These are phyloP conservation scores for Ganoderma resinaceum DNA, from an alignment of 1,284 basidiomycete genomes.

Conservation along the genomic window DNA sequence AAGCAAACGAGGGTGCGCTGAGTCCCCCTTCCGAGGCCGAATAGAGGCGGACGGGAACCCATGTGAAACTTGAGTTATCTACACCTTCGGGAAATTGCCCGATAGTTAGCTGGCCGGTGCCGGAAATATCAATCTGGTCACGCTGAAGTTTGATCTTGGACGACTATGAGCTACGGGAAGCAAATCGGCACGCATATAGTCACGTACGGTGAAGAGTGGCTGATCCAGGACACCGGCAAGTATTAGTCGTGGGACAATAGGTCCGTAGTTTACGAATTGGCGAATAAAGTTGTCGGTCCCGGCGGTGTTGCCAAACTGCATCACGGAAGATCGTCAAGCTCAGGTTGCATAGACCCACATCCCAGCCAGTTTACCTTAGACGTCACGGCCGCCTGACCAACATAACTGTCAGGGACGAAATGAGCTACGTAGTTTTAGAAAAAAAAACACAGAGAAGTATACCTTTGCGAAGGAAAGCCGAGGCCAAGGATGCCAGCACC, in stretches of 20 bases:
- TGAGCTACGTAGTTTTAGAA: background rate
- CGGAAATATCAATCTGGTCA: constrained; percentile 46
- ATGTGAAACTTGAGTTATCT: constrained; percentile 48
- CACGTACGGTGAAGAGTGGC: constrained; percentile 52
- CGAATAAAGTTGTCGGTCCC: constrained; percentile 50
- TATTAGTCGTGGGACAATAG: constrained; percentile 53
- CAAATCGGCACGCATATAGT: background rate
- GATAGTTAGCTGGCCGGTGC: constrained; percentile 47
- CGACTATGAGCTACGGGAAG: background rate
- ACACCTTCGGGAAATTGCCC: constrained; percentile 48
- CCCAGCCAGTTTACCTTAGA: constrained; percentile 36
- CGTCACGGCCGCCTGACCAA: constrained; percentile 47
- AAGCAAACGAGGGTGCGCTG: constrained; percentile 43
- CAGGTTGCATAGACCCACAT: background rate
- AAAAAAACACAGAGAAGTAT: background rate
- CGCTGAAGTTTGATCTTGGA: constrained; percentile 48
- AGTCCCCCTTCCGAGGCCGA: constrained; percentile 45
- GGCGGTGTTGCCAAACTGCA: constrained; percentile 36
- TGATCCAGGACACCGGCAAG: constrained; percentile 48
- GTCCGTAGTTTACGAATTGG: constrained; percentile 49
- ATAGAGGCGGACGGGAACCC: constrained; percentile 52
- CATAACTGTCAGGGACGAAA: constrained; percentile 37
- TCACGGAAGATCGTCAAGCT: background rate
- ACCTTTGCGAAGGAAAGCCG: constrained; percentile 47
- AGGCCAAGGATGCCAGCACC: constrained; percentile 48